Evolutionary conservation across 2,329 filamentous ascomycete genomes (phyloP).

Genomic region (Pseudogymnoascus sp.): DNA sequence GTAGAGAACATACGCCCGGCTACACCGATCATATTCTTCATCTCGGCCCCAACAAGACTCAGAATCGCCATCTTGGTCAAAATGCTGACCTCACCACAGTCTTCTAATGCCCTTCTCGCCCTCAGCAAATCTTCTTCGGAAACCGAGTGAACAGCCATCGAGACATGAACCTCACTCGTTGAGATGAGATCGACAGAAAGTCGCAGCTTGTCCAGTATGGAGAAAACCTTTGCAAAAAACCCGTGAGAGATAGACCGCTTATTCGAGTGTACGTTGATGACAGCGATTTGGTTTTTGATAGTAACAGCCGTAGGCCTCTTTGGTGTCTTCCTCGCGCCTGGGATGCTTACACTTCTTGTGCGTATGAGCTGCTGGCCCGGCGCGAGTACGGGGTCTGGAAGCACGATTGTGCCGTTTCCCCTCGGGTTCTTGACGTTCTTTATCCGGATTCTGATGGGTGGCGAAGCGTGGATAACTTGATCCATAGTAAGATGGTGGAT

Average conservation of each 20-base stretch:
- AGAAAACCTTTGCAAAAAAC: slow-evolving; percentile 91
- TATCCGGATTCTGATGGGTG: slow-evolving; percentile 76
- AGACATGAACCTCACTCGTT: slow-evolving; percentile 93
- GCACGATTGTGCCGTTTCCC: slow-evolving; percentile 70
- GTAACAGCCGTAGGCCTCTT: slow-evolving; percentile 84
- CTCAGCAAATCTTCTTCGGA: slow-evolving; percentile 54
- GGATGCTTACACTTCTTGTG: slow-evolving; percentile 36
- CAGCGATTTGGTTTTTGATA: slow-evolving; percentile 92
- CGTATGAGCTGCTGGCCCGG: slow-evolving; percentile 48
- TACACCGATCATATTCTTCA: slow-evolving; percentile 96
- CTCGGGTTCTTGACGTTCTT: slow-evolving; percentile 87
- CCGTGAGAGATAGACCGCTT: slow-evolving; percentile 93
- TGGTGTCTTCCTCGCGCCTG: slow-evolving; percentile 43
- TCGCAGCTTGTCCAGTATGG: slow-evolving; percentile 75
- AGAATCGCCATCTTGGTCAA: slow-evolving; percentile 91
- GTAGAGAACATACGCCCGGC: slow-evolving; percentile 92
- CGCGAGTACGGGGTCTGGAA: slow-evolving; percentile 58
- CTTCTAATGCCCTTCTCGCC: slow-evolving; percentile 63
- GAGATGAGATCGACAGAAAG: slow-evolving; percentile 95
- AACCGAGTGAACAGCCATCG: slow-evolving; percentile 82
- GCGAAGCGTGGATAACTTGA: slow-evolving; percentile 74
- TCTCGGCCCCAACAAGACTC: slow-evolving; percentile 85
- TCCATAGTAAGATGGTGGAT: slow-evolving; percentile 99
- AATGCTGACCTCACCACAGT: slow-evolving; percentile 84
- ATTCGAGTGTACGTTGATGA: slow-evolving; percentile 97